Base-by-base conservation (phyloP, 2,329 filamentous ascomycete species). In the Claviceps spartinae region DNA sequence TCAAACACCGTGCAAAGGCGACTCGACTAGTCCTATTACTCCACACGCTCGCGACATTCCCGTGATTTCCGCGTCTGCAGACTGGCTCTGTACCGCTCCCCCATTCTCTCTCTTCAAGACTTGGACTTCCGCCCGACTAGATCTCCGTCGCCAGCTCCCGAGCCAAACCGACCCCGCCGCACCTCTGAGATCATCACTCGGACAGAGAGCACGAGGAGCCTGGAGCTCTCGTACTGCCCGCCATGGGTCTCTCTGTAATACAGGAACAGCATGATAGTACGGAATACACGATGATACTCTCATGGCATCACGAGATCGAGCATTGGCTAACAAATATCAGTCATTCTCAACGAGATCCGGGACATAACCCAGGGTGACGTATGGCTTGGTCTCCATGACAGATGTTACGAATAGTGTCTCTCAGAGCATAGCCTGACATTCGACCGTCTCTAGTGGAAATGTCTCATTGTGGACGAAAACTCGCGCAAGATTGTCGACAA, bases 401-500 rank as follows among this genome's bases (percentile, higher is more conserved):
- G 11, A 13, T 50, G 26, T 40, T 38, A 20, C 37, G 22, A 34
- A 36, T 16, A 18, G 2, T 16, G 30, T 24, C 36, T 5, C 7
- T 16, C 18, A 11, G 16, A 36, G 22, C 30, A 41, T 43, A 6
- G 7, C 20, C 41, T 38, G 34, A 53, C 24, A n/a, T 20, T 30
- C 5, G 41, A 5, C 14, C 43, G 22, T 20, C 8, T 49, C 51
- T 58, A 96, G 89, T 98, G 93, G 93, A 98, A 97, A 79, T 87
- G 96, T 59, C 74, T 98, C 60, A 84, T 98, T 50, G 75, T 96
- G 62, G 93, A 98, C 70, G 83, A 87, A 59, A 77, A 75, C 52
- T 90, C 88, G 65, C 83, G 84, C 66, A 90, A 85, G 68, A 79
- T 98, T 61, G 78, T 98, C 61, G 85, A 95, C 70, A 95, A 91